Percentiles rank a stretch among this genome's conserved stretches.
Evolutionary conservation across 352 stramenopile species (phyloP).

Genomic region (Phytopythium boreale): DNA sequence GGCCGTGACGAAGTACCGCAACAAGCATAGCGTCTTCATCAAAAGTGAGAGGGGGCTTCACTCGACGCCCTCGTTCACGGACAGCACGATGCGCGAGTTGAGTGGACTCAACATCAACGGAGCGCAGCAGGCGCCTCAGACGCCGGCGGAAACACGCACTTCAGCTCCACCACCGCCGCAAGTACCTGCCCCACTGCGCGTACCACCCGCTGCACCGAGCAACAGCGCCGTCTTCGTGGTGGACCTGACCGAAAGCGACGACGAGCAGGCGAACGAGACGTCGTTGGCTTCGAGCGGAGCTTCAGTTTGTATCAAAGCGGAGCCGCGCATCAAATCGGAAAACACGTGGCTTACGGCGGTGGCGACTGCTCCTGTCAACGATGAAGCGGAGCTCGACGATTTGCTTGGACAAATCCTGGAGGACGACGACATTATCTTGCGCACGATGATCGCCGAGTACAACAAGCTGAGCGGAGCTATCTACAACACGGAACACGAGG

Average conservation of each 20-base stretch:
- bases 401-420: slow-evolving; percentile 31
- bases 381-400: slow-evolving; percentile 23
- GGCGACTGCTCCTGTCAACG: slow-evolving; percentile 10
- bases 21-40: not conserved
- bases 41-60: not conserved
- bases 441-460: slow-evolving; percentile 58
- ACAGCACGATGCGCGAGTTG: not conserved
- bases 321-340: slow-evolving; percentile 25
- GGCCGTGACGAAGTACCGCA: slow-evolving; percentile 33
- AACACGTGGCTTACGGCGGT: slow-evolving; percentile 26
- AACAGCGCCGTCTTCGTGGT: slow-evolving; percentile 13
- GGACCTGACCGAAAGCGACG: slow-evolving; percentile 36
- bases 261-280: slow-evolving; percentile 16
- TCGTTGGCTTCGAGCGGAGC: not conserved
- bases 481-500: slow-evolving; percentile 40
- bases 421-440: slow-evolving; percentile 50
- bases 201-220: not conserved
- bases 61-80: not conserved
- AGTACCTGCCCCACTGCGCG: not conserved
- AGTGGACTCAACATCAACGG: not conserved
- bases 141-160: not conserved
- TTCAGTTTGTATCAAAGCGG: slow-evolving; percentile 19
- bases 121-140: not conserved
- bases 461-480: slow-evolving; percentile 45
- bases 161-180: not conserved